Evolutionary conservation across 495 filamentous ascomycete species (phyloP).

Genomic region (Bathelium albidoporum): DNA sequence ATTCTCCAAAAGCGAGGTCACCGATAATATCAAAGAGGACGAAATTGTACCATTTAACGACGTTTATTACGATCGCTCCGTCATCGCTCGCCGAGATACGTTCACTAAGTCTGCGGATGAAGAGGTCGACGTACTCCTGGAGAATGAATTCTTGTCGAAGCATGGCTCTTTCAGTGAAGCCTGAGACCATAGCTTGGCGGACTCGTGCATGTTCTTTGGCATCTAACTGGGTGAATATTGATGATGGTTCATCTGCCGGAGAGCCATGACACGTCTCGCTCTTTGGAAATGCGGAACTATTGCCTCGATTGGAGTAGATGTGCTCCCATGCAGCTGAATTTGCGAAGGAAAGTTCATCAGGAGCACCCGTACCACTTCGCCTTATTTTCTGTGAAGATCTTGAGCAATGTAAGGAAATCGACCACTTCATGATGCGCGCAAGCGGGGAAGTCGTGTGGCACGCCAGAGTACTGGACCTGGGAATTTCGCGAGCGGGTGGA

Average conservation of each 20-base stretch:
- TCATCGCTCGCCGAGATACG: not conserved
- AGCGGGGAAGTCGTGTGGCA: not conserved
- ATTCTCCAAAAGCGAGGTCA: conserved; percentile 29
- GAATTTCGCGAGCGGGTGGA: conserved; percentile 9
- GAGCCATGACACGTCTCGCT: not conserved
- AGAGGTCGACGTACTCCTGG: not conserved
- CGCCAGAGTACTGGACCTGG: conserved; percentile 11
- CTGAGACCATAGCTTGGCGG: not conserved
- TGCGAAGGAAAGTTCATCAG: conserved; percentile 10
- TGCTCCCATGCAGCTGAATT: conserved; percentile 6
- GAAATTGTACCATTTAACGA: conserved; percentile 48
- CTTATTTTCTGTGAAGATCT: conserved; percentile 12
- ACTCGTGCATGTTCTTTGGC: conserved; percentile 7
- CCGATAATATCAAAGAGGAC: conserved; percentile 31
- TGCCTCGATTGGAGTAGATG: conserved; percentile 4
- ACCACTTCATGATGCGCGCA: not conserved
- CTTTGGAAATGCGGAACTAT: not conserved
- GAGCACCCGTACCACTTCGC: conserved; percentile 8
- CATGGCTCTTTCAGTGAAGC: conserved; percentile 3
- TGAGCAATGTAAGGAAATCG: not conserved
- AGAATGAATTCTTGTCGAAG: conserved; percentile 2
- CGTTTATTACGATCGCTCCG: conserved; percentile 24
- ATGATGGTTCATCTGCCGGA: not conserved
- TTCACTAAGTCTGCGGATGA: not conserved
- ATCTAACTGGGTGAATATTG: not conserved